Base-by-base conservation (phyloP, 129 eudicot genomes). In the Flaveria trinervia region DNA sequence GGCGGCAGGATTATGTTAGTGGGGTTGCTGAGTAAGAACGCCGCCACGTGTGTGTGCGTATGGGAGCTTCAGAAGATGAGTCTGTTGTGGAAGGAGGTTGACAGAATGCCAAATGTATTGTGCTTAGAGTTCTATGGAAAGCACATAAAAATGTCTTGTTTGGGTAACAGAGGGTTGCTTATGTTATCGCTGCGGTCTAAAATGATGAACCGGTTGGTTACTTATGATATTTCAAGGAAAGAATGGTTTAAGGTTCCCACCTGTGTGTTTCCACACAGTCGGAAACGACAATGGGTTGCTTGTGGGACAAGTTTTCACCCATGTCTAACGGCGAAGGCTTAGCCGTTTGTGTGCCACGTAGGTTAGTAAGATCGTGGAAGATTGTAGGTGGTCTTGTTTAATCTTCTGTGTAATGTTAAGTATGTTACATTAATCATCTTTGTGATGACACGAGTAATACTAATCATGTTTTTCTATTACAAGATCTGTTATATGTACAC, bases 41-140 rank as follows among this genome's bases (percentile, higher is more conserved):
- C 97, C 0, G 99, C 95, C 65, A 93, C 98, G 5, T 90, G 98
- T 20, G 97, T 90, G 33, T 93, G 92, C 86, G 82, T 93, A 79
- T 93, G 98, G 98, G 98, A 93, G 92, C 91, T 93, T 79, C 96
- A 93, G 79, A 93, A 84, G 86, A 93, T 93, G 98, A 89, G 91
- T 70, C 87, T 93, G 64, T 81, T 93, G 85, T 93, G 98, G 98
- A 93, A 91, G 98, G 98, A 93, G 98, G 98, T 91, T 85, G 98
- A 93, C 98, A 93, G 98, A 93, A 94, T 94, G 99, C 99, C 99
- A 94, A 94, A 94, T 81, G 20, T 79, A 80, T 88, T 85, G 99
- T 91, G 99, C 99, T 94, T 94, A 92, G 97, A 94, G 67, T 94
- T 91, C 73, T 94, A 94, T 59, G 99, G 97, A 62, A 94, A 94